These are phyloP conservation scores for Sporobolomyces phaffii DNA, from an alignment of 768 basidiomycete species.

Conservation along the genomic window DNA sequence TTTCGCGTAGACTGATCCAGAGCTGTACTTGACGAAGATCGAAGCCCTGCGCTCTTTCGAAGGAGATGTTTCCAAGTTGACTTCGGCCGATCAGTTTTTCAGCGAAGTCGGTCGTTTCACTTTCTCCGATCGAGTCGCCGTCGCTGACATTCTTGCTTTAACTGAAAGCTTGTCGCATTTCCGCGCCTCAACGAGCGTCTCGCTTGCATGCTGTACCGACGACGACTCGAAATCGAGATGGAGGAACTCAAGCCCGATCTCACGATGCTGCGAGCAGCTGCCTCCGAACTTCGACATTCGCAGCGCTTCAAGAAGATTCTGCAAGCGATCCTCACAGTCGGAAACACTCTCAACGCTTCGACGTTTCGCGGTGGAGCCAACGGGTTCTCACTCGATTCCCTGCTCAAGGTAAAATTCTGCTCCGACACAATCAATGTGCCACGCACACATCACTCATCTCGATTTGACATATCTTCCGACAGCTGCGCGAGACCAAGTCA, in stretches of 20 bases:
- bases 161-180: constrained; percentile 60
- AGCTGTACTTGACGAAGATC: constrained; percentile 52
- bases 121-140: background rate
- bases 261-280: constrained; percentile 64
- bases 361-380: constrained; percentile 75
- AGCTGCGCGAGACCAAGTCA: constrained; percentile 67
- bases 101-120: constrained; percentile 53
- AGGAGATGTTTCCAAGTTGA: constrained; percentile 64
- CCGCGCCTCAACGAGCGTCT: constrained; percentile 68
- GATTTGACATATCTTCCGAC: too few species aligned
- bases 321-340: constrained; percentile 67
- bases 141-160: background rate
- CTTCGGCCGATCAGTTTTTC: constrained; percentile 80
- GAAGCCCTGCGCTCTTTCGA: constrained; percentile 60
- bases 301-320: constrained; percentile 63
- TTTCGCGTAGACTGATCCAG: background rate
- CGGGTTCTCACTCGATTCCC: constrained; percentile 76
- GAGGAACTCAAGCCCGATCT: constrained; percentile 79
- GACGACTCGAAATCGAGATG: constrained; percentile 72
- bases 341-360: constrained; percentile 74
- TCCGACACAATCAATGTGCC: too few species aligned
- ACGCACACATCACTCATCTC: too few species aligned
- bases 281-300: constrained; percentile 62
- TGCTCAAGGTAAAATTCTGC: constrained; percentile 60
- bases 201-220: constrained; percentile 75